Conservation (phyloP, 441 rosid genomes). For the Populus hybrid region DNA sequence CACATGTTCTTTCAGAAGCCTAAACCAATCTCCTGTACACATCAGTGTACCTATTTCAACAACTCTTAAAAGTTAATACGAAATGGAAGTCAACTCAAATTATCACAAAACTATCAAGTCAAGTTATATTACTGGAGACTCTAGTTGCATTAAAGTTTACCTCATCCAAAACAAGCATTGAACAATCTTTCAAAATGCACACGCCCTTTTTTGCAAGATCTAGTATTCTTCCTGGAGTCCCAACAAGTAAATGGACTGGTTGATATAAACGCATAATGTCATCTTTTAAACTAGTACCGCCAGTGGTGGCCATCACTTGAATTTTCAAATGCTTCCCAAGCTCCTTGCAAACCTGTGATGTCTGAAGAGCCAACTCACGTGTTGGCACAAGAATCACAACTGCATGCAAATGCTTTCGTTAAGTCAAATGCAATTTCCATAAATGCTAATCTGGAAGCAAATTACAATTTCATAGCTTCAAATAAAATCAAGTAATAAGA, state of each 20-base stretch:
- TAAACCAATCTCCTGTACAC: neutral
- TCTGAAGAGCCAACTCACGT: constrained; percentile 94
- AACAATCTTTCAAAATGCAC: constrained; percentile 89
- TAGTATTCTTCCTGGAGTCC: constrained; percentile 94
- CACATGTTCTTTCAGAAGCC: no score
- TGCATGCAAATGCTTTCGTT: constrained; percentile 30
- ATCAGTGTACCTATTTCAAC: neutral
- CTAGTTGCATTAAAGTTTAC: constrained; percentile 26
- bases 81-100: neutral
- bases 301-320: constrained; percentile 98
- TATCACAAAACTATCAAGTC: neutral
- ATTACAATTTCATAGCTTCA: neutral
- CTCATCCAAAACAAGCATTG: constrained; percentile 98
- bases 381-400: constrained; percentile 98
- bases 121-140: neutral
- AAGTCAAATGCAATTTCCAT: neutral
- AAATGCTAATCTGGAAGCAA: neutral
- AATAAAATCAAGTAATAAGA: neutral
- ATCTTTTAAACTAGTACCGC: constrained; percentile 97
- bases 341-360: constrained; percentile 98
- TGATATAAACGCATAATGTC: constrained; percentile 98
- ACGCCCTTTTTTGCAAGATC: constrained; percentile 95
- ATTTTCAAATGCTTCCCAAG: constrained; percentile 92
- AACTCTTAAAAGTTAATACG: neutral
- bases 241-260: constrained; percentile 94